Conservation (phyloP, 1,139 yeast species). For the Lodderomyces oxycetoniae region DNA sequence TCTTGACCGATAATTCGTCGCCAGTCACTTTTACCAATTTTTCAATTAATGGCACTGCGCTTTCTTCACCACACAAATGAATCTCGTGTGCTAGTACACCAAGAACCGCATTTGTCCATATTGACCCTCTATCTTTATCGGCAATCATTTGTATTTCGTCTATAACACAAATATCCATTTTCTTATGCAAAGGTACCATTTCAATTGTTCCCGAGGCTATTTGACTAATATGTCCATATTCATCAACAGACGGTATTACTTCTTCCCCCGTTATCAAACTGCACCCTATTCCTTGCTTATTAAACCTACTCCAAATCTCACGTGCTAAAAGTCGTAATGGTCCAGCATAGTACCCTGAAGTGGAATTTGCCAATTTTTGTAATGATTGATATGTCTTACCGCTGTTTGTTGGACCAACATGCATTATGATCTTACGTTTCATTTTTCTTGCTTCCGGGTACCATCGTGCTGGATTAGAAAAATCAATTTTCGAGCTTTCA, state of each 20-base stretch:
- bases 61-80: constrained; percentile 90
- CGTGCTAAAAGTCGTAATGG: constrained; percentile 87
- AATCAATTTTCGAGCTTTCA: constrained; percentile 34
- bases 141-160: constrained; percentile 97
- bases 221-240: constrained; percentile 64
- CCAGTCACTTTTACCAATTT: constrained; percentile 66
- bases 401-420: constrained; percentile 95
- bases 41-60: constrained; percentile 64
- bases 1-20: constrained; percentile 64
- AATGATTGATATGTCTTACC: constrained; percentile 93
- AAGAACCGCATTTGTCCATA: constrained; percentile 89
- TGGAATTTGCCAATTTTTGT: constrained; percentile 58
- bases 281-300: constrained; percentile 60
- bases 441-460: constrained; percentile 81
- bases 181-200: constrained; percentile 68
- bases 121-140: constrained; percentile 77
- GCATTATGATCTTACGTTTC: constrained; percentile 76
- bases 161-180: constrained; percentile 81
- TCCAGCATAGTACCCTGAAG: constrained; percentile 91
- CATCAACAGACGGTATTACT: constrained; percentile 65
- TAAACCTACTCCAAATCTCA: constrained; percentile 82
- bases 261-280: constrained; percentile 94
- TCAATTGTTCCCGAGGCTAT: constrained; percentile 89
- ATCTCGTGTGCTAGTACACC: constrained; percentile 85
- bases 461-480: constrained; percentile 78